Conservation (phyloP, 148 eudicot genomes). For the Spergularia marina region DNA sequence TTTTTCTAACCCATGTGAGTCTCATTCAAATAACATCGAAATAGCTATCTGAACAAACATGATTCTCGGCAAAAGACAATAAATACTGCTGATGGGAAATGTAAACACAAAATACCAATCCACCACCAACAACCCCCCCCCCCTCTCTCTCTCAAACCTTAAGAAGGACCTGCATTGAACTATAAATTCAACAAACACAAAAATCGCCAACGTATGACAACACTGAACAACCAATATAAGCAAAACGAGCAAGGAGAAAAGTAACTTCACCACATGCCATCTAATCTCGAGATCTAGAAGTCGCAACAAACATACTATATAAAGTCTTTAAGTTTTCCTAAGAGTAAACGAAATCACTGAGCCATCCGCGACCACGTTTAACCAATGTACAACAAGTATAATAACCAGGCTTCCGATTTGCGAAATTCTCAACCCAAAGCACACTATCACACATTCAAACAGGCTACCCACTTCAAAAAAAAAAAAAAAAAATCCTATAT, state of each 20-base stretch:
- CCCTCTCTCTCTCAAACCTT: too few species aligned
- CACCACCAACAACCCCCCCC: too few species aligned
- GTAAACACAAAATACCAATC: too few species aligned
- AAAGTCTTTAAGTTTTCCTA: not conserved
- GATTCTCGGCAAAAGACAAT: too few species aligned
- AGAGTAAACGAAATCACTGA: not conserved
- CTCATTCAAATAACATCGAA: too few species aligned
- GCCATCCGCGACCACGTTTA: conserved; percentile 10
- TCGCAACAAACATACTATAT: not conserved
- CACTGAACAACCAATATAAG: not conserved
- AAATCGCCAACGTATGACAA: not conserved
- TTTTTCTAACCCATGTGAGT: too few species aligned
- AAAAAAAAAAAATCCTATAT: too few species aligned
- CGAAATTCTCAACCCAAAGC: not conserved
- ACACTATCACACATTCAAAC: not conserved
- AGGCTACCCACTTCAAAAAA: not conserved
- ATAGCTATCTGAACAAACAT: too few species aligned
- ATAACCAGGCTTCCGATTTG: not conserved
- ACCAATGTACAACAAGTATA: not conserved
- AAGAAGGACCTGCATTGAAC: too few species aligned
- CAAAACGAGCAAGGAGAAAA: not conserved
- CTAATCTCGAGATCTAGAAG: not conserved
- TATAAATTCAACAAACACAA: too few species aligned
- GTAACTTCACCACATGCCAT: not conserved
- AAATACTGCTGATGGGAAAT: too few species aligned